A percentile compares a stretch with the other conserved stretches of the same genome.
phyloP scores from a whole-genome alignment of 176 grass and related monocot species.

The Aegilops umbellulata region DNA sequence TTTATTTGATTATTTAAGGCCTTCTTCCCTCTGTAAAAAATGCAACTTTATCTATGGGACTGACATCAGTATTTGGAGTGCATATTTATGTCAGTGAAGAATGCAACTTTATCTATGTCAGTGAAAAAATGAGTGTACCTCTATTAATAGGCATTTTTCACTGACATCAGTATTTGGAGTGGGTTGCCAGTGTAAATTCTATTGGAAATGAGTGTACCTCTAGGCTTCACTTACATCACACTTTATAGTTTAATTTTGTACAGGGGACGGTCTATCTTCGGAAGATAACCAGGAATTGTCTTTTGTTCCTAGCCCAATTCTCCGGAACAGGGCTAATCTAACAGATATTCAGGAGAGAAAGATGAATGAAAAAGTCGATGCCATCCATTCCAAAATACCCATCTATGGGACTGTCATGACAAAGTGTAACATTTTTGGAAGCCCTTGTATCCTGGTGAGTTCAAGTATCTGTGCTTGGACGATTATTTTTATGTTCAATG shows the following conservation, averaged over 20 bases:
- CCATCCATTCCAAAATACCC: background rate
- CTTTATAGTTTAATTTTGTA: background rate
- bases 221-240: background rate
- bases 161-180: background rate
- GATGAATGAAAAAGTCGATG: background rate
- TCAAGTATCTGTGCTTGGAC: too few species aligned
- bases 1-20: too few species aligned
- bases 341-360: slow-evolving; percentile 3
- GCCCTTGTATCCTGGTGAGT: background rate
- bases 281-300: background rate
- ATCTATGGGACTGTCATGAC: slow-evolving; percentile 4
- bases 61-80: too few species aligned
- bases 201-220: background rate
- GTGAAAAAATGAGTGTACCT: too few species aligned
- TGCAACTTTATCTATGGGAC: too few species aligned
- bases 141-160: too few species aligned
- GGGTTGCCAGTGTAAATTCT: background rate
- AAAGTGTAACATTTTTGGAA: background rate
- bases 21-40: too few species aligned
- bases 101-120: too few species aligned
- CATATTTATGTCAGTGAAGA: too few species aligned
- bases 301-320: background rate
- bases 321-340: background rate
- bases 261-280: background rate
- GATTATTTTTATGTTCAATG: background rate